Base-by-base conservation (phyloP, 1,284 basidiomycete genomes). In the Vanrija humicola region DNA sequence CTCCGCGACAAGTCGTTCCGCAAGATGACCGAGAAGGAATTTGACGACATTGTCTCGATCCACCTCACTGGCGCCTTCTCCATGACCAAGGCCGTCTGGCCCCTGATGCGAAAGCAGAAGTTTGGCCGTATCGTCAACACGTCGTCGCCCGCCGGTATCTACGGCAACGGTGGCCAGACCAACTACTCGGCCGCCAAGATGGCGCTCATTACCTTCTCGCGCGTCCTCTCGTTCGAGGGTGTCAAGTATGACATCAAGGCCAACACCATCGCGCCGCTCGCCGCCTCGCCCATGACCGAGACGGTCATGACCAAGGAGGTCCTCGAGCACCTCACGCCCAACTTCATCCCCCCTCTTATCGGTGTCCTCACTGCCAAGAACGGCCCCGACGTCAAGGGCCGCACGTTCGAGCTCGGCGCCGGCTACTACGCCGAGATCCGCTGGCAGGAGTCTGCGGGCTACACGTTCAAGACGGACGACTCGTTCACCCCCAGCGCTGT, bases 81-180 rank as follows among this genome's bases (percentile, higher is more conserved):
- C n/a, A 95, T 92, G 76, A 89, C 90, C 40, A 95, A 94, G 74
- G 95, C 96, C 43, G 92, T 86, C 23, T 99, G 95, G 96, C 92
- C 94, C 4, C 79, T 90, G 73, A 96, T 99, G 83, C 84, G 90
- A 67, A 88, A 90, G 71, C 92, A 96, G 73, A 91, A 93, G 79
- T 96, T 89, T 65, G 93, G 93, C 12, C 85, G 92, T 47, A 82
- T 98, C 60, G 82, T 98, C 68, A 97, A 95, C 78, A 93, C 89
- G 14, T 81, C 91, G 19, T 94, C 90, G 62, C 77, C 78, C 43
- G 72, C 69, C 29, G 73, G 73, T 6, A 57, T 64, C 21, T 76
- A 78, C 86, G 90, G 93, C 6, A 98, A 97, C 81, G 91, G 95
- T 72, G 96, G 95, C 16, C 96, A 98, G 77, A 87, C 93, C 16